Evolutionary conservation across 78 protist genomes (phyloP).

Genomic region (Speleostelium caveatum): DNA sequence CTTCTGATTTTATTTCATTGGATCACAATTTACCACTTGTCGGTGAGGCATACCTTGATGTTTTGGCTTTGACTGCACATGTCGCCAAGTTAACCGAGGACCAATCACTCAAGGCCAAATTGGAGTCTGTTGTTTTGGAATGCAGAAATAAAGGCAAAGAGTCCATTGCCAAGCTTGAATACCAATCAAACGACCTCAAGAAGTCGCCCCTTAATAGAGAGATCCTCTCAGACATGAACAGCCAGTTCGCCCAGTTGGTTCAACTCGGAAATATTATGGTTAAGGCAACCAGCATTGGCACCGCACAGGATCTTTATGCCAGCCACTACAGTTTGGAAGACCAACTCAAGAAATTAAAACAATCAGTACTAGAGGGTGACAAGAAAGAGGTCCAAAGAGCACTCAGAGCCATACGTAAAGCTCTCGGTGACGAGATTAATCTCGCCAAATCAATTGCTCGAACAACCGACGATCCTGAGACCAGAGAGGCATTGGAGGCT

Average conservation of each 20-base stretch:
- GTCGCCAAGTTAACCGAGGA: slow-evolving; percentile 30
- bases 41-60: not conserved
- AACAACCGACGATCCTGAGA: slow-evolving; percentile 27
- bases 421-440: slow-evolving; percentile 38
- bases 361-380: slow-evolving; percentile 7
- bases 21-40: not conserved
- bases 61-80: slow-evolving; percentile 6
- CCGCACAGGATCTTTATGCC: slow-evolving; percentile 20
- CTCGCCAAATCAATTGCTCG: slow-evolving; percentile 35
- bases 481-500: slow-evolving; percentile 42
- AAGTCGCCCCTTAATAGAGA: slow-evolving; percentile 25
- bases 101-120: not conserved
- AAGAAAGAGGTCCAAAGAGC: slow-evolving; percentile 39
- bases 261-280: slow-evolving; percentile 23
- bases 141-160: slow-evolving; percentile 5
- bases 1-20: not conserved
- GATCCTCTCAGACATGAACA: not conserved
- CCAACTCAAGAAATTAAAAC: slow-evolving; percentile 29
- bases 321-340: slow-evolving; percentile 14
- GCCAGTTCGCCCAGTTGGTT: not conserved
- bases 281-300: slow-evolving; percentile 32
- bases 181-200: not conserved
- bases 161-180: slow-evolving; percentile 15
- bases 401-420: slow-evolving; percentile 32
- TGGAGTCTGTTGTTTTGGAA: not conserved